Evolutionary conservation across 2,329 filamentous ascomycete genomes (phyloP).

Genomic region (Rhexocercosporidium sp.): DNA sequence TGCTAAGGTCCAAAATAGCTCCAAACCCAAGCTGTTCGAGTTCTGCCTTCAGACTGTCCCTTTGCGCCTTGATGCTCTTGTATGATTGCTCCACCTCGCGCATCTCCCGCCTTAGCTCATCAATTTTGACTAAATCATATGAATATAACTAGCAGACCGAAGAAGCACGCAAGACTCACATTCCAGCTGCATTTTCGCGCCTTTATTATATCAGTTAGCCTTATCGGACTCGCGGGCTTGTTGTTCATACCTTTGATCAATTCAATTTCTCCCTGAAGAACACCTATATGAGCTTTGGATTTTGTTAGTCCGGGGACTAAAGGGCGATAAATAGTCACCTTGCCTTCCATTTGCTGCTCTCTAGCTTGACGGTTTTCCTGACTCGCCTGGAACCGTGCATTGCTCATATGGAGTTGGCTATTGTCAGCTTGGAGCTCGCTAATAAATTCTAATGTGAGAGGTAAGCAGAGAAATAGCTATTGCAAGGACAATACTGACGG

Average conservation of each 20-base stretch:
- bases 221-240: not conserved
- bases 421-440: not conserved
- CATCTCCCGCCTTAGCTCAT: not conserved
- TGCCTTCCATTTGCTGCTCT: not conserved
- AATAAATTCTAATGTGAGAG: not conserved
- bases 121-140: not conserved
- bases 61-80: not conserved
- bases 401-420: constrained; percentile 1
- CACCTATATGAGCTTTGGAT: not conserved
- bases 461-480: not conserved
- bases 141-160: not conserved
- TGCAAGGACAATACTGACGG: not conserved
- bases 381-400: not conserved
- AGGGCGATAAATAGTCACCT: not conserved
- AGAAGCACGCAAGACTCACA: not conserved
- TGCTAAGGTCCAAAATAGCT: not conserved
- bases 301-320: not conserved
- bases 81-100: not conserved
- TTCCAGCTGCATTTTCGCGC: not conserved
- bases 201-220: not conserved
- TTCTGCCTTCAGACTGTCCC: not conserved
- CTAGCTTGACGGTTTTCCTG: not conserved
- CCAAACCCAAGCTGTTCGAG: not conserved
- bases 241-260: not conserved
- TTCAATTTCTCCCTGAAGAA: not conserved